Evolutionary conservation across 352 stramenopile genomes (phyloP).

Genomic region (Plasmopara halstedii): DNA sequence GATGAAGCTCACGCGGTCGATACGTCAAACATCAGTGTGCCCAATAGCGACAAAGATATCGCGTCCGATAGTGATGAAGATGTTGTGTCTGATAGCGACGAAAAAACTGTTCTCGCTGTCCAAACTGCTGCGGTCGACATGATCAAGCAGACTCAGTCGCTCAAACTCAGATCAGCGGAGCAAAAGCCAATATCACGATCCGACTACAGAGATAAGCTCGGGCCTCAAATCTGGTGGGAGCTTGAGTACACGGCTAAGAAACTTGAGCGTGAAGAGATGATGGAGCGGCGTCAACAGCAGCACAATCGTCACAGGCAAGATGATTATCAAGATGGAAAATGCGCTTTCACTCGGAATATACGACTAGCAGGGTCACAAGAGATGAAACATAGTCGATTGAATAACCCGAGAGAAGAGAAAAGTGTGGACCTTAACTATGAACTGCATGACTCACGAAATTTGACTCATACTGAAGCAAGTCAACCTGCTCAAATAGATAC

Average conservation of each 20-base stretch:
- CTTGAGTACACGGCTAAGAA: slow-evolving; percentile 42
- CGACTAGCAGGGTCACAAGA: slow-evolving; percentile 1
- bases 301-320: background rate
- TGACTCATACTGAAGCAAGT: background rate
- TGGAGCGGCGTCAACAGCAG: slow-evolving; percentile 1
- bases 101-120: background rate
- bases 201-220: slow-evolving; percentile 41
- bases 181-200: slow-evolving; percentile 1
- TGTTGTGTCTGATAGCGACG: background rate
- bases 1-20: background rate
- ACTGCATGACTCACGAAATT: background rate
- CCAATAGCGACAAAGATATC: background rate
- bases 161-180: background rate
- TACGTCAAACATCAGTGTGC: background rate
- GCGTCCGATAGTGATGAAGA: no score
- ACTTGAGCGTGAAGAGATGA: slow-evolving; percentile 22
- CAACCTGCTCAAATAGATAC: background rate
- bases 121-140: background rate
- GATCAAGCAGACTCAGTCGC: background rate
- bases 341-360: background rate
- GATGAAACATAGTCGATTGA: background rate
- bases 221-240: slow-evolving; percentile 57
- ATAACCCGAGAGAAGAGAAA: background rate
- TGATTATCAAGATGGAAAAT: background rate
- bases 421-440: background rate